Base-by-base conservation (phyloP, 1,284 basidiomycete genomes). In the Moniliella sp. region DNA sequence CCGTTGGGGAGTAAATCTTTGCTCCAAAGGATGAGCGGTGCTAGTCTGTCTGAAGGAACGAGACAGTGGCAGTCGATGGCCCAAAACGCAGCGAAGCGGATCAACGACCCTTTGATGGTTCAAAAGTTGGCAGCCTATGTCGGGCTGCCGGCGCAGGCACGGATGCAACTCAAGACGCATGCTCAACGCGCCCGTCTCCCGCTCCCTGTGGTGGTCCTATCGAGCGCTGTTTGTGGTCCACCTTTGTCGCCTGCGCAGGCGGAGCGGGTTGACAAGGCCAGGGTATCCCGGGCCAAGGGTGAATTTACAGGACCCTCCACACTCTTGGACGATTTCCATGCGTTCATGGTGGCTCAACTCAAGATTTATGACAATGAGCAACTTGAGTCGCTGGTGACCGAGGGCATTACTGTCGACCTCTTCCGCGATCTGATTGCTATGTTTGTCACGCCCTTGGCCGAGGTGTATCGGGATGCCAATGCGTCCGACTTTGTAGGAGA, bases 401-500 rank as follows among this genome's bases (percentile, higher is more conserved):
- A 99, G 71, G 84, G 86, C 9, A 77, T 76, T 25, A 97, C 91
- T 0, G 75, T 88, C 2, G 88, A 97, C 30, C 65, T 99, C 23
- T 66, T 97, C 48, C 94, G 88, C 62, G 91, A 99, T 58, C 94
- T 99, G 40, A 84, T 99, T 48, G 94, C 91, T 8, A 97, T 99
- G 40, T 99, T 99, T 63, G 97, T 97, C 62, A 66, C 86, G 1
- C 91, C 91, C 1, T 67, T 99, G n/a, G 91, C 91, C 0, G 80
- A 88, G 51, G 91, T 97, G 2, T 99, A 97, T 66, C 77, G 81
- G 55, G 88, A 88, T 3, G 91, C 91, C 4, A 93, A 80, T 57
- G 93, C 97, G 34, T 78, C 80, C 8, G 91, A 97, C 57, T n/a
- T n/a, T n/a, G 61, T 99, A 1, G 69, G 74, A 19, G 91, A 97